phyloP scores from a whole-genome alignment of 2,329 filamentous ascomycete genomes.

The Zasmidium cellare region DNA sequence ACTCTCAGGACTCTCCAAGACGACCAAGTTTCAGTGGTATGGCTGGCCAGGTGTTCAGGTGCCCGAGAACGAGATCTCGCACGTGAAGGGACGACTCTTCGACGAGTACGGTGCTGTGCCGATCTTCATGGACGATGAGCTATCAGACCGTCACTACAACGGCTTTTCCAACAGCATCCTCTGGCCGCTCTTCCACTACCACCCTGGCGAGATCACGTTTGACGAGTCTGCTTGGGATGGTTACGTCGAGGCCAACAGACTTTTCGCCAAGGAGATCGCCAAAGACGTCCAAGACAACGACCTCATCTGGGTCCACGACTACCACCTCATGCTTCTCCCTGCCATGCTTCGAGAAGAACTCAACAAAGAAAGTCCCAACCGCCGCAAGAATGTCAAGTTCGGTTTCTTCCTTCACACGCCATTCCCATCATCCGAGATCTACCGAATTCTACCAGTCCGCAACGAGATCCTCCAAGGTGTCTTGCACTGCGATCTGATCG shows the following conservation, averaged over 20 bases:
- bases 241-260: constrained; percentile 87
- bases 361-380: constrained; percentile 56
- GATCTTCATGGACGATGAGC: constrained; percentile 88
- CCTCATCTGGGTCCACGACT: constrained; percentile 97
- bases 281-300: constrained; percentile 90
- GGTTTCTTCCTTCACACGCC: constrained; percentile 98
- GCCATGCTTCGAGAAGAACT: constrained; percentile 93
- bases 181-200: constrained; percentile 98
- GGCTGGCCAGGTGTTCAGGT: constrained; percentile 95
- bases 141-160: constrained; percentile 95
- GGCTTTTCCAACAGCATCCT: constrained; percentile 98
- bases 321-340: constrained; percentile 95
- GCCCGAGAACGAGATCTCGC: constrained; percentile 75
- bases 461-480: constrained; percentile 85
- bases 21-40: constrained; percentile 96
- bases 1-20: constrained; percentile 85
- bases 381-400: constrained; percentile 86
- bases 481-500: constrained; percentile 90
- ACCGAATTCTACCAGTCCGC: constrained; percentile 89
- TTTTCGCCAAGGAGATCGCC: constrained; percentile 86
- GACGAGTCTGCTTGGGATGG: constrained; percentile 93
- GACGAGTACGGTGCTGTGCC: constrained; percentile 87
- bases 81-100: constrained; percentile 75
- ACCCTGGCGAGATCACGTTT: constrained; percentile 97
- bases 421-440: constrained; percentile 95